Conservation (phyloP, 2,329 filamentous ascomycete species). For the Chaetomium sp. region DNA sequence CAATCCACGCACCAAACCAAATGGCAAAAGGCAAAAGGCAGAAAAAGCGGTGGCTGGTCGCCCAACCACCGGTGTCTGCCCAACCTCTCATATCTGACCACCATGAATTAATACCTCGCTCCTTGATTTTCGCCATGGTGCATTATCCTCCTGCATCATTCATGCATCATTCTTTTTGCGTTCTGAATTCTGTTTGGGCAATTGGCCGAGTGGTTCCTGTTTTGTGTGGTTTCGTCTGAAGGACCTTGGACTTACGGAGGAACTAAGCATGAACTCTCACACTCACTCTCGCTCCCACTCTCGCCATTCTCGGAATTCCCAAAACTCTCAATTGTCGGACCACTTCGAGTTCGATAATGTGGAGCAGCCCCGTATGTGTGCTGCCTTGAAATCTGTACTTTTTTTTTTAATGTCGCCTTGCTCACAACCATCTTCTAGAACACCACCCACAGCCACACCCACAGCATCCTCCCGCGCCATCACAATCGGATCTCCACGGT, state of each 20-base stretch:
- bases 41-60: constrained; percentile 43
- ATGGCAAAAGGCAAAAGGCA: background rate
- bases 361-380: constrained; percentile 38
- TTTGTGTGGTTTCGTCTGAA: constrained; percentile 37
- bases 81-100: constrained; percentile 27
- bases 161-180: constrained; percentile 23
- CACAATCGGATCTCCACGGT: constrained; percentile 48
- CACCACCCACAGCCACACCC: constrained; percentile 27
- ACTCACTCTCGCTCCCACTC: constrained; percentile 25
- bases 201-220: constrained; percentile 41
- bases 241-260: too few species aligned
- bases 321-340: constrained; percentile 32
- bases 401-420: background rate
- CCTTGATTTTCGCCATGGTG: constrained; percentile 37
- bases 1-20: background rate
- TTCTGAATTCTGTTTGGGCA: constrained; percentile 37
- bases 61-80: constrained; percentile 29
- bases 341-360: constrained; percentile 43
- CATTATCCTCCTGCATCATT: constrained; percentile 39
- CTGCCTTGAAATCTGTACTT: background rate
- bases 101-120: constrained; percentile 36
- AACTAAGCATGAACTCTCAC: constrained; percentile 42
- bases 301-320: constrained; percentile 18
- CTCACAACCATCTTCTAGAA: constrained; percentile 31
- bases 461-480: constrained; percentile 27